Base-by-base conservation (phyloP, 169 alveolate species). In the Cryptosporidium sp. region DNA sequence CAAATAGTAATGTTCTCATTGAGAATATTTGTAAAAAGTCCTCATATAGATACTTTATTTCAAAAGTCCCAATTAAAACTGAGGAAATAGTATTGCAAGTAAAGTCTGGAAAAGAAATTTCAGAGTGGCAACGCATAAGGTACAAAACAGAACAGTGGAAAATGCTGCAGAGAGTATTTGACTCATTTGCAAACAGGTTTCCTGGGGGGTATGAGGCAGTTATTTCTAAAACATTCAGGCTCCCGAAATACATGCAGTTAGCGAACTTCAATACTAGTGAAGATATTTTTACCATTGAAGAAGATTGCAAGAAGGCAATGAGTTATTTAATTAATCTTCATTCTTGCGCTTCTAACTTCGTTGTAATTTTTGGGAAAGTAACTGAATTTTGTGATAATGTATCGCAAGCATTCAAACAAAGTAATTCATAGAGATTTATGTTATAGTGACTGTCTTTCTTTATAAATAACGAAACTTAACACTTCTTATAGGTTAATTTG, bases 171-270 rank as follows among this genome's bases (percentile, higher is more conserved):
- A 56, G 31, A n/a, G 89, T 80, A 29, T 80, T 80, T 31, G 5
- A 80, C 18, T 62, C 75, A 23, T 18, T 62, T 23, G 75, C 89
- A 18, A 62, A 23, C 16, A n/a, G 62, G 44, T 80, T 61, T 62
- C 75, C 80, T 1, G 89, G 89, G 7, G 89, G 89, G 9, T 60
- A 39, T 65, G 58, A 48, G 26, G 8, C 10, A n/a, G 73, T 53
- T 10, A 42, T 80, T 23, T 39, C 80, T 10, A 26, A 80, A 44
- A 65, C 75, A 62, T 80, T 80, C 21, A 42, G 35, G 31, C 56
- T 80, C 12, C 89, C 89, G 0, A 80, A 62, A 18, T 80, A 80
- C 21, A 80, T 80, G 89, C 89, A 80, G 29, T 52, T 80, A 39
- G 89, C 80, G 8, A 51, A 80, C 29, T 80, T 80, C 31, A 65